Percentiles rank a stretch among this genome's conserved stretches.
Conservation (phyloP, 2,329 filamentous ascomycete species). For the Fusarium coffeatum region DNA sequence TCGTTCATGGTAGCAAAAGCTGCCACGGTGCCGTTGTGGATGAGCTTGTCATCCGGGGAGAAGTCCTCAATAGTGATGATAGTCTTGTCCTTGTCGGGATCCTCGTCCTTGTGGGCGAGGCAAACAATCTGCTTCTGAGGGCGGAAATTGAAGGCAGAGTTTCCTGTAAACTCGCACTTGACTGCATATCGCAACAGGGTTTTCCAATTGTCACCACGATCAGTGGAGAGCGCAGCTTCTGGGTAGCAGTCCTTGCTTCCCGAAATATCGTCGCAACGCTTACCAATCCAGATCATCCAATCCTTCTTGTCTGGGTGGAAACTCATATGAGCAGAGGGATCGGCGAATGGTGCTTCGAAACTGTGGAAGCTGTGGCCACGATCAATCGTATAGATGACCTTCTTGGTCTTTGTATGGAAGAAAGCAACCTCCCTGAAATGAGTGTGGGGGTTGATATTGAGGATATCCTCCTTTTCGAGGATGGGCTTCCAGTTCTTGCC, state of each 20-base stretch:
- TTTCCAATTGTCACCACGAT: constrained; percentile 85
- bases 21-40: constrained; percentile 70
- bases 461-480: constrained; percentile 76
- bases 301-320: constrained; percentile 90
- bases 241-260: constrained; percentile 71
- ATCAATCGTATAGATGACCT: constrained; percentile 83
- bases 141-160: constrained; percentile 65
- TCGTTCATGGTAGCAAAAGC: constrained; percentile 96
- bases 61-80: constrained; percentile 84
- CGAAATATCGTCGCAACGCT: constrained; percentile 70
- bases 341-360: constrained; percentile 75
- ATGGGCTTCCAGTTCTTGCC: constrained; percentile 85
- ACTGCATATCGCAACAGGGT: constrained; percentile 78
- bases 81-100: constrained; percentile 70
- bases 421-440: constrained; percentile 89
- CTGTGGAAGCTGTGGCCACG: constrained; percentile 78
- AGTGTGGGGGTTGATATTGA: constrained; percentile 78
- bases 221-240: constrained; percentile 80
- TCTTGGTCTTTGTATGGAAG: constrained; percentile 76
- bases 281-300: constrained; percentile 92
- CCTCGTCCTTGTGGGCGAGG: constrained; percentile 66
- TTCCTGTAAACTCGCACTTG: constrained; percentile 88
- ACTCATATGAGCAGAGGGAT: constrained; percentile 62
- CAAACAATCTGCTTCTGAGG: constrained; percentile 69
- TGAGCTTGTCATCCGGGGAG: constrained; percentile 70